Evolutionary conservation across 2,329 filamentous ascomycete species (phyloP), one percentile per base, ranked within the genome.

Genomic region (Paracamarosporium sp.): DNA sequence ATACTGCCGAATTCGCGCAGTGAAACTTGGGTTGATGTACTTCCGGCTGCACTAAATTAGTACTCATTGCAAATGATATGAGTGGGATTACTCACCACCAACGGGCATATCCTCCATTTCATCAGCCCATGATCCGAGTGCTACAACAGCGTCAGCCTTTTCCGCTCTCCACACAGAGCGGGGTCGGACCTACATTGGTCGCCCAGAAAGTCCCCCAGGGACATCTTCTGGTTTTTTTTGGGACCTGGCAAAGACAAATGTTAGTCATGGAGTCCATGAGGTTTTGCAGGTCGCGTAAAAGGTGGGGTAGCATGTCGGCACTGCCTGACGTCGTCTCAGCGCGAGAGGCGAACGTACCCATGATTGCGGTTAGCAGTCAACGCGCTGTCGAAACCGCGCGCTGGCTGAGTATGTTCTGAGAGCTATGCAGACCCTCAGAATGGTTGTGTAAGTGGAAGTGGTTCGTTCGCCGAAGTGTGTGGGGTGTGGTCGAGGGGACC

Each of bases 161-260:
- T 53, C 48, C 62, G 61, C 63, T 53, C 57, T 58, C 57, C 55
- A 47, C 52, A 66, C 59, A 51, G 33, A 50, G 65, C 59, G 61
- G 62, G 64, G 63, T 35, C 66, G 67, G 69, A 71, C 92, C 81
- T 86, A 97, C 94, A 89, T 80, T 92, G 86, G 80, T 97, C 92
- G 77, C 86, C 86, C 85, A 99, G 87, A 87, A 99, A 99, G 82
- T 92, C 91, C 85, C 92, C 92, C 77, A 98, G 89, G 84, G 91
- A 92, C 91, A 99, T 94, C 86, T 96, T 99, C 88, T 96, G 90
- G 80, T 88, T 85, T 84, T 92, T 91, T 84, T 96, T 96, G 80
- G 93, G 94, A 86, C 91, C 93, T 96, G 75, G 60, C 76, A 47
- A 55, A 52, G 60, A 60, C 53, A 68, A 61, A 67, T 40, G 78